phyloP scores from a whole-genome alignment of 1,284 basidiomycete genomes.

The Trametes pubescens region DNA sequence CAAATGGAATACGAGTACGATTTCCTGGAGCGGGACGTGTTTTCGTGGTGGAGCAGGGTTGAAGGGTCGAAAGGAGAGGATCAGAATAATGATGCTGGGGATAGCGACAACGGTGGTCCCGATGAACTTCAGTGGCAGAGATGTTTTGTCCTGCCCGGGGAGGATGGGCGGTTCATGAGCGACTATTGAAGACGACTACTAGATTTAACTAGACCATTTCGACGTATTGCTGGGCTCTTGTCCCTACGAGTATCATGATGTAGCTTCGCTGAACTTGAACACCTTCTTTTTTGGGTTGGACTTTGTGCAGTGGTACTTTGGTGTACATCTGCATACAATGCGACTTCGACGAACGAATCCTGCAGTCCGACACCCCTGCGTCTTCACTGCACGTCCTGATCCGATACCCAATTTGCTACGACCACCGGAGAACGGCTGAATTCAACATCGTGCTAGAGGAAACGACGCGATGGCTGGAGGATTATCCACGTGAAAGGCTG shows the following conservation, averaged over 20 bases:
- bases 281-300: neutral
- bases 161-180: too few relatives aligned
- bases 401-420: conserved; percentile 1
- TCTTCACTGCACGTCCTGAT: neutral
- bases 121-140: too few relatives aligned
- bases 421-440: neutral
- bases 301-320: neutral
- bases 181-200: too few relatives aligned
- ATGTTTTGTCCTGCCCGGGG: too few relatives aligned
- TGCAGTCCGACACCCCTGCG: neutral
- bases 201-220: too few relatives aligned
- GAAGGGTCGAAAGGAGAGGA: too few relatives aligned
- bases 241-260: neutral
- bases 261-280: neutral
- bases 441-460: neutral
- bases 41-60: too few relatives aligned
- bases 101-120: too few relatives aligned
- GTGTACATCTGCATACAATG: too few relatives aligned
- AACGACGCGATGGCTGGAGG: neutral
- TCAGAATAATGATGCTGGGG: too few relatives aligned
- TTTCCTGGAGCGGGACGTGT: too few relatives aligned
- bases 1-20: too few relatives aligned
- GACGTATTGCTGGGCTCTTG: neutral
- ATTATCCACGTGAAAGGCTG: neutral
- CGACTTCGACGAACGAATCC: neutral